Conservation (phyloP, 192 early-diverging fungal species). For the Backusella morwellensis region DNA sequence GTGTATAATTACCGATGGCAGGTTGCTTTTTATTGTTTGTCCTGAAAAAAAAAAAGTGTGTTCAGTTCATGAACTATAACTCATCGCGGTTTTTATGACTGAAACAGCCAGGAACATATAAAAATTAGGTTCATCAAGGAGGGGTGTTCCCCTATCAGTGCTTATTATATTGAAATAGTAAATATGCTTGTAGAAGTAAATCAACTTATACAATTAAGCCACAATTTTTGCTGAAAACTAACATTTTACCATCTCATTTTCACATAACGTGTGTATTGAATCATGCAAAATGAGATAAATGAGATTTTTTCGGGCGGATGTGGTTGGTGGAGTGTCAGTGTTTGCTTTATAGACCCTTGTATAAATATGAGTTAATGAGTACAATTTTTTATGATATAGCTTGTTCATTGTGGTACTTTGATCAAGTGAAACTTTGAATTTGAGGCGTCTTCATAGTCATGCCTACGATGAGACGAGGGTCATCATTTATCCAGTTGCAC, state of each 20-base stretch:
- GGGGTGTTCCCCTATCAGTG: too few species aligned
- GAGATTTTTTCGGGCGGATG: not conserved
- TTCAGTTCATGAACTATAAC: not conserved
- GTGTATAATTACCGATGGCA: not conserved
- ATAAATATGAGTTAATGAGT: not conserved
- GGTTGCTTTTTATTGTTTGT: not conserved
- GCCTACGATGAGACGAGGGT: not conserved
- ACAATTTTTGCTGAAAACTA: not conserved
- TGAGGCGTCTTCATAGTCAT: not conserved
- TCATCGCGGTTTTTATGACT: too few species aligned
- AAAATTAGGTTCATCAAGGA: too few species aligned
- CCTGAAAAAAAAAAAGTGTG: not conserved
- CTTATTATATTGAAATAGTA: too few species aligned
- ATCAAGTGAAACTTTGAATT: not conserved
- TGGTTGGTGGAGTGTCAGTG: not conserved
- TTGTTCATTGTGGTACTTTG: not conserved
- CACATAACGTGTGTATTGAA: too few species aligned
- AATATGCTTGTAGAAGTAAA: too few species aligned
- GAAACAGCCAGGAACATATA: too few species aligned
- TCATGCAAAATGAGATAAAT: too few species aligned
- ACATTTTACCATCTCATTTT: too few species aligned
- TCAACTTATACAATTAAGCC: too few species aligned
- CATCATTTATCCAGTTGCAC: not conserved
- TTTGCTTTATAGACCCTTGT: not conserved
- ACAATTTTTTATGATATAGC: not conserved